Percentiles rank a stretch among this genome's conserved stretches.
These are phyloP conservation scores for Ophiostoma perfectum DNA, from an alignment of 2,329 filamentous ascomycete genomes.

Conservation along the genomic window DNA sequence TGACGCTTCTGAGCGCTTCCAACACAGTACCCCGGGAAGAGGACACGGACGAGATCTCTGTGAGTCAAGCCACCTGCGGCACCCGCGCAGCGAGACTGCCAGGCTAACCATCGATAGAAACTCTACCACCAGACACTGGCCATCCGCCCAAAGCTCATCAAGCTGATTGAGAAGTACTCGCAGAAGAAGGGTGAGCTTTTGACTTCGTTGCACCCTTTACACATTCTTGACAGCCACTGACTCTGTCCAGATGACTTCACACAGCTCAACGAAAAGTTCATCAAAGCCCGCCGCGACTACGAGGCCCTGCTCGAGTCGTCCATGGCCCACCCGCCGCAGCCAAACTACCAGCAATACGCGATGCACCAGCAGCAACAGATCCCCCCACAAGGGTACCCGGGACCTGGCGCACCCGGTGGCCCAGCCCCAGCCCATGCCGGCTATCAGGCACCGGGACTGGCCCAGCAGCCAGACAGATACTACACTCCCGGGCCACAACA, in stretches of 20 bases:
- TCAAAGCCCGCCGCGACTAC: conserved; percentile 95
- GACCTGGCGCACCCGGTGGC: conserved; percentile 30
- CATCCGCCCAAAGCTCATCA: conserved; percentile 93
- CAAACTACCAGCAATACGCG: conserved; percentile 63
- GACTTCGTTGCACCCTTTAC: not conserved
- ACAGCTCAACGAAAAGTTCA: conserved; percentile 97
- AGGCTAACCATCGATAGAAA: conserved; percentile 44
- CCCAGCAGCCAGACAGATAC: conserved; percentile 54
- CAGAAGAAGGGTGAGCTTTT: conserved; percentile 79
- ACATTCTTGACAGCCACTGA: conserved; percentile 21
- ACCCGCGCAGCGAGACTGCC: not conserved
- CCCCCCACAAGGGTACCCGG: conserved; percentile 43
- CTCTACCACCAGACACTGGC: conserved; percentile 88
- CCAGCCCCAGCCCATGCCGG: conserved; percentile 31
- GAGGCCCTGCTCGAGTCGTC: conserved; percentile 92
- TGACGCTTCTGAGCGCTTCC: conserved; percentile 85
- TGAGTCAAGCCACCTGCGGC: conserved; percentile 36
- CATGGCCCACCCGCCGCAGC: conserved; percentile 87
- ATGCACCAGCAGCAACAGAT: conserved; percentile 46
- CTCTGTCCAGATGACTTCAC: conserved; percentile 78
- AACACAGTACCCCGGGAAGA: conserved; percentile 73
- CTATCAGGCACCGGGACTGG: conserved; percentile 40
- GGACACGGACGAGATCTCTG: conserved; percentile 95
- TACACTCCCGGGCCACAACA: conserved; percentile 55
- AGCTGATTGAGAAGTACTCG: conserved; percentile 97